These are phyloP conservation scores for Cladosporium sp. DNA, from an alignment of 2,329 filamentous ascomycete genomes.

Conservation along the genomic window DNA sequence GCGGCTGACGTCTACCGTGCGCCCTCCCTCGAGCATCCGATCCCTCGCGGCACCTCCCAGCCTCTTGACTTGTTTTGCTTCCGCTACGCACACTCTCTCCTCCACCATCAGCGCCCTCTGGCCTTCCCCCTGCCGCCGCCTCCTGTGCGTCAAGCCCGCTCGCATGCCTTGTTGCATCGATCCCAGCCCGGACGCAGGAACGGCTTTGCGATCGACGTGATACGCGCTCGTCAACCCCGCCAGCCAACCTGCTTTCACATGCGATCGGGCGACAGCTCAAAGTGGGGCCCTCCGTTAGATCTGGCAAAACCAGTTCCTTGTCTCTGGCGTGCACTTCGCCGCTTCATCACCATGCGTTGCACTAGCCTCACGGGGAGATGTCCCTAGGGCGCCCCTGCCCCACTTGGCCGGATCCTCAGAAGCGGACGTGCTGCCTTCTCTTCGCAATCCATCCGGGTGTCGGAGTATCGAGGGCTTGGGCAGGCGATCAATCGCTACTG, in stretches of 20 bases:
- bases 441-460: background rate
- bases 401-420: slow-evolving; percentile 9
- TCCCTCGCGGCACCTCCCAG: slow-evolving; percentile 1
- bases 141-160: background rate
- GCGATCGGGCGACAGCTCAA: slow-evolving; percentile 3
- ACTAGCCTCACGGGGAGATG: slow-evolving; percentile 11
- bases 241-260: slow-evolving; percentile 7
- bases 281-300: slow-evolving; percentile 9
- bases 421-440: slow-evolving; percentile 2
- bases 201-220: background rate
- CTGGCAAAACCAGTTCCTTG: slow-evolving; percentile 11
- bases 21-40: background rate
- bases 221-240: background rate
- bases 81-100: no score
- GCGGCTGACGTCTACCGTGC: background rate
- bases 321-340: slow-evolving; percentile 4
- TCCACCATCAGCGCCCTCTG: background rate
- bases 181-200: slow-evolving; percentile 7
- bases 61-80: slow-evolving; percentile 1
- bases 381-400: slow-evolving; percentile 7
- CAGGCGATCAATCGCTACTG: no score
- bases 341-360: slow-evolving; percentile 7
- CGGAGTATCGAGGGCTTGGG: slow-evolving; percentile 2
- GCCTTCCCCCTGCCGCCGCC: background rate
- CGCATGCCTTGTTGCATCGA: slow-evolving; percentile 3